Percentiles rank a stretch among this genome's conserved stretches.
phyloP scores from a whole-genome alignment of 139 green algal genomes.

The Desmodesmus armatus region DNA sequence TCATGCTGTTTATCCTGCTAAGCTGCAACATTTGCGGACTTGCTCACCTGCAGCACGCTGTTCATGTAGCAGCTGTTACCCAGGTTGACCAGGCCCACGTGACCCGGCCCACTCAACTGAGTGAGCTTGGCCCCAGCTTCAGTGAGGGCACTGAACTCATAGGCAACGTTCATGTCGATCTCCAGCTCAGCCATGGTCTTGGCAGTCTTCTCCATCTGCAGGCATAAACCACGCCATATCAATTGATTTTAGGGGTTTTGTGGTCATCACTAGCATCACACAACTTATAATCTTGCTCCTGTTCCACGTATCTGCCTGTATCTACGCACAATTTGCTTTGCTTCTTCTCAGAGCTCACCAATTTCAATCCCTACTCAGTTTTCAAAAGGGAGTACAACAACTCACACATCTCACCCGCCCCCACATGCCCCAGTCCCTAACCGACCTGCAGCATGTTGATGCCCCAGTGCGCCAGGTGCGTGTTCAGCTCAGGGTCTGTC shows the following conservation, averaged over 20 bases:
- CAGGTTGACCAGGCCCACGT: conserved; percentile 95
- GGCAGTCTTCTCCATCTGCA: conserved; percentile 86
- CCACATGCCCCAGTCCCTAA: no score
- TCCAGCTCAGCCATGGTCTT: conserved; percentile 98
- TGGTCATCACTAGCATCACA: no score
- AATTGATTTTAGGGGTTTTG: no score
- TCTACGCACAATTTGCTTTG: no score
- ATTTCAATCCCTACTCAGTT: no score
- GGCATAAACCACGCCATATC: not conserved
- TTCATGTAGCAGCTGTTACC: conserved; percentile 99
- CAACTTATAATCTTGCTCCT: no score
- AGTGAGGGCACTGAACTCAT: conserved; percentile 94
- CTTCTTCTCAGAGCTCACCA: no score
- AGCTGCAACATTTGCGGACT: no score
- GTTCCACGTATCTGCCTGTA: no score
- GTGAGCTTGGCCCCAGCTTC: conserved; percentile 83
- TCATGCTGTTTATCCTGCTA: no score
- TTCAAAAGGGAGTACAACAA: no score
- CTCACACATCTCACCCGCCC: no score
- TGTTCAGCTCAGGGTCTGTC: conserved; percentile 81
- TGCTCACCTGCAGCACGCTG: conserved; percentile 82
- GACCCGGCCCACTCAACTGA: conserved; percentile 81
- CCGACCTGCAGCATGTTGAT: conserved; percentile 97
- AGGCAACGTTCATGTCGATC: conserved; percentile 55
- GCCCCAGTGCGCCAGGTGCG: conserved; percentile 97